Evolutionary conservation across 495 filamentous ascomycete genomes (phyloP), one percentile per base, ranked within the genome.

Genomic region (Bryoglossum gracile): DNA sequence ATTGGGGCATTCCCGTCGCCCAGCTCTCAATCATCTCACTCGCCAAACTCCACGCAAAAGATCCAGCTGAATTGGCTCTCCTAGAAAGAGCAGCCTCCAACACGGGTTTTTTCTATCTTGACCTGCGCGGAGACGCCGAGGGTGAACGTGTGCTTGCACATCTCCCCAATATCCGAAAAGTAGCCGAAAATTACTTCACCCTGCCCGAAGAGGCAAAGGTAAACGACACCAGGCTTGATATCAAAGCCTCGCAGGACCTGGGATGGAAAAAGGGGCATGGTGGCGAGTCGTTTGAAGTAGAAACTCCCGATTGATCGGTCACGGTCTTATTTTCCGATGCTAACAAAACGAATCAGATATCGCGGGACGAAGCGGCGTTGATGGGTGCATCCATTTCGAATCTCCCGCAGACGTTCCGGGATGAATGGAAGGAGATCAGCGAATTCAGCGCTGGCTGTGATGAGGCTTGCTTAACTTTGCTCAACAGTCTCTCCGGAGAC

Each of bases 401-500:
- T 33, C 38, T 50, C 38, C 39, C 47, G 11, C 38, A 35, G 16
- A 16, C 36, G 22, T 44, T 50, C 40, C 25, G 37, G 40, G 26
- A 50, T 2, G 19, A 43, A 18, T 35, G 48, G 48, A 22, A 40
- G 4, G 21, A 49, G 36, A 33, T 49, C 21, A 25, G 16, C 46
- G 46, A 49, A 26, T 41, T 49, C 16, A 43, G 49, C 28, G 22
- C 30, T 19, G 43, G 51, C 4, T 60, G 62, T 34, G 47, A 62
- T 34, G 57, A 70, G 59, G 68, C 70, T 24, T 49, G 51, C 50
- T 73, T 72, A 61, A 64, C 72, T 16, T 64, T 65, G 48, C 75
- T 77, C 59, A 63, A 75, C 36, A 74, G 70, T 51, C 74, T 74
- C 53, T 77, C 77, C 63, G 63, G 61, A 42, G 62, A 48, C 57